phyloP scores from a whole-genome alignment of 768 basidiomycete genomes.

The Russula compacta region DNA sequence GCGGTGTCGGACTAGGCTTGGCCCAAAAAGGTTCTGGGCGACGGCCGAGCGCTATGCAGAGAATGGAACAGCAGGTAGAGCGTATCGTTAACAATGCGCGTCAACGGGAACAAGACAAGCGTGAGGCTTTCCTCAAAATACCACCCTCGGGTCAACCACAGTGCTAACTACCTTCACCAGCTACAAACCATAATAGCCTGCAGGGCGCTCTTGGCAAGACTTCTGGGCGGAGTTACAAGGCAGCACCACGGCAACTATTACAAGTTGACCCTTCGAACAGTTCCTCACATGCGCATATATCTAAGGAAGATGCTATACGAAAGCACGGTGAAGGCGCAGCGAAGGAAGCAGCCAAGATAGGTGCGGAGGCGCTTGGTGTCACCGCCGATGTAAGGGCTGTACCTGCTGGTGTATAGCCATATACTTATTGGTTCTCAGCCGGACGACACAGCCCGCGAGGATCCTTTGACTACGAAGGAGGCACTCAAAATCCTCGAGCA shows the following conservation, averaged over 20 bases:
- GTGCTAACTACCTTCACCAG: constrained; percentile 28
- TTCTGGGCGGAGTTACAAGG: constrained; percentile 86
- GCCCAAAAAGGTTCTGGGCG: constrained; percentile 58
- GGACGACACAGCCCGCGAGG: constrained; percentile 52
- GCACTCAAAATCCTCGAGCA: constrained; percentile 71
- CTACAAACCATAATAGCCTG: constrained; percentile 47
- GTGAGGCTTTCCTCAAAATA: constrained; percentile 32
- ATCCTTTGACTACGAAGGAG: constrained; percentile 73
- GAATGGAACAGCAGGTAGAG: constrained; percentile 94
- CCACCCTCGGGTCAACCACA: not conserved
- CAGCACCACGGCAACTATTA: constrained; percentile 91
- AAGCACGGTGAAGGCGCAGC: constrained; percentile 48
- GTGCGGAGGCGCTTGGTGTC: constrained; percentile 60
- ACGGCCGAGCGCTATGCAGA: constrained; percentile 79
- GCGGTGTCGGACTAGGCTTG: constrained; percentile 79
- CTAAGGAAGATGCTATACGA: constrained; percentile 41
- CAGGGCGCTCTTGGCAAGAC: constrained; percentile 95
- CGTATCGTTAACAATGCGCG: constrained; percentile 89
- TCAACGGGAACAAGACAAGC: constrained; percentile 79
- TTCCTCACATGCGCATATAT: constrained; percentile 40
- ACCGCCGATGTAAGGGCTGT: constrained; percentile 40
- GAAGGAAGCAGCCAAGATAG: constrained; percentile 66
- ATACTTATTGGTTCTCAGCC: constrained; percentile 31
- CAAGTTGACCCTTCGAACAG: constrained; percentile 62
- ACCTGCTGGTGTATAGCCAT: not conserved